phyloP scores from a whole-genome alignment of 2,329 filamentous ascomycete species.

The Alternaria ethzedia region DNA sequence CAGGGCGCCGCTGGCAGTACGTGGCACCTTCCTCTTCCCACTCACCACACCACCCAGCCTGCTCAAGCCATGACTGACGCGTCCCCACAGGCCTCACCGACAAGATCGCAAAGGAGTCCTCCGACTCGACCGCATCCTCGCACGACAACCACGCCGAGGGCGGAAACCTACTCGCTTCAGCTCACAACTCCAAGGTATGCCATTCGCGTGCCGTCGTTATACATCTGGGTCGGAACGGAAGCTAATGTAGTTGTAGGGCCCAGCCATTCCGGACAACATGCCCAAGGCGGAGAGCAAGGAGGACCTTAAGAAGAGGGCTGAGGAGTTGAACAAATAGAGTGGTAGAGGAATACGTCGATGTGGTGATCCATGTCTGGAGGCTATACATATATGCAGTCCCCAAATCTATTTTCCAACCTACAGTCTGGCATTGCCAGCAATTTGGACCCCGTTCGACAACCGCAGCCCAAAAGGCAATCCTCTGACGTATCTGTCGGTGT shows the following conservation, averaged over 20 bases:
- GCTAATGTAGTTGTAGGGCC: slow-evolving; percentile 44
- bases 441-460: slow-evolving; percentile 12
- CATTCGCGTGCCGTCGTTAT: not conserved
- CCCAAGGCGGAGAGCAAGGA: slow-evolving; percentile 56
- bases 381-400: no score
- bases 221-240: not conserved
- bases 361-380: not conserved
- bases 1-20: slow-evolving; percentile 49
- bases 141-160: slow-evolving; percentile 47
- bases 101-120: slow-evolving; percentile 54
- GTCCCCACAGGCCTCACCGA: slow-evolving; percentile 50
- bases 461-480: slow-evolving; percentile 16
- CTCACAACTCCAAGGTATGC: slow-evolving; percentile 52
- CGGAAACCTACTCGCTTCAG: slow-evolving; percentile 40
- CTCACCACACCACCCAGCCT: not conserved
- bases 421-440: not conserved
- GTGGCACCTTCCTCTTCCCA: slow-evolving; percentile 12
- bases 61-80: not conserved
- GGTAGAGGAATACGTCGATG: not conserved
- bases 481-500: slow-evolving; percentile 7
- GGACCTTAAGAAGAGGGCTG: slow-evolving; percentile 57
- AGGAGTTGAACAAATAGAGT: slow-evolving; percentile 57
- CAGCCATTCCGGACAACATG: slow-evolving; percentile 54
- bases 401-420: not conserved
- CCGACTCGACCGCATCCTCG: slow-evolving; percentile 48